A percentile compares a stretch with the other conserved stretches of the same genome.
These are phyloP conservation scores for Trametes cinnabarina DNA, from an alignment of 768 basidiomycete genomes.

Conservation along the genomic window DNA sequence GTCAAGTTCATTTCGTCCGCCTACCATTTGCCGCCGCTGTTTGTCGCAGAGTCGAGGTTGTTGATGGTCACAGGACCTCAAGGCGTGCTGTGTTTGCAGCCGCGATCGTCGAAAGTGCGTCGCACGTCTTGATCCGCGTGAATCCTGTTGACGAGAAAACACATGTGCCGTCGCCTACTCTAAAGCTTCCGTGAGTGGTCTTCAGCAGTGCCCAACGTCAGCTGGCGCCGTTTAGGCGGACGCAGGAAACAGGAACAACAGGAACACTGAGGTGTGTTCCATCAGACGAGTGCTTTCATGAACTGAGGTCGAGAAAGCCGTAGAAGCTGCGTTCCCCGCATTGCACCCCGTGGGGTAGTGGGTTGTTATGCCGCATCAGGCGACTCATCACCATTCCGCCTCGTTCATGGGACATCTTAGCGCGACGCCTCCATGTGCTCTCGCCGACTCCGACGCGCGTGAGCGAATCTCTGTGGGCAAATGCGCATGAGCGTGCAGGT, in stretches of 20 bases:
- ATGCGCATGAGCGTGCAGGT: not conserved
- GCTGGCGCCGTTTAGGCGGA: too few species aligned
- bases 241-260: too few species aligned
- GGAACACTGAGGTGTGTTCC: not conserved
- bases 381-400: not conserved
- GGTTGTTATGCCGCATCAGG: constrained; percentile 1
- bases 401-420: constrained; percentile 7
- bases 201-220: not conserved
- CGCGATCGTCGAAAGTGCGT: not conserved
- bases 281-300: not conserved
- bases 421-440: constrained; percentile 8
- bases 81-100: not conserved
- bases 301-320: not conserved
- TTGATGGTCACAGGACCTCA: not conserved
- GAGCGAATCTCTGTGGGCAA: not conserved
- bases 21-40: not conserved
- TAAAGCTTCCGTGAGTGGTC: not conserved
- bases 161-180: not conserved
- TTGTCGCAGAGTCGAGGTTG: not conserved
- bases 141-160: not conserved
- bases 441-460: not conserved
- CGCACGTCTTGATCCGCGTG: not conserved
- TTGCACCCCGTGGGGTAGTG: not conserved
- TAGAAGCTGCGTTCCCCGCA: not conserved
- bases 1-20: not conserved